Percentiles rank a stretch among this genome's conserved stretches.
Evolutionary conservation across 805 yeast genomes (phyloP).

Genomic region (Grigorovia yakushimaensis): DNA sequence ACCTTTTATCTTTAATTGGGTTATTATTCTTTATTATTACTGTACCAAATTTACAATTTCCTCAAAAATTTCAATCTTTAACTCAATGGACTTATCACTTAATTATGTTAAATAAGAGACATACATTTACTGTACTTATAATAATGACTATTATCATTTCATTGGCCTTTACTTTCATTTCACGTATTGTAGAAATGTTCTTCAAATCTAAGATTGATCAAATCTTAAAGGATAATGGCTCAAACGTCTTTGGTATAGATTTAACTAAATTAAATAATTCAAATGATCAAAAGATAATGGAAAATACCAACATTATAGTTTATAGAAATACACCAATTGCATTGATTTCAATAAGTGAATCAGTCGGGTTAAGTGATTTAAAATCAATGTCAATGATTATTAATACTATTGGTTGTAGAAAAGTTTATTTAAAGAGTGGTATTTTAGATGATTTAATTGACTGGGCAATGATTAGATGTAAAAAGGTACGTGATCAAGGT

Average conservation of each 20-base stretch:
- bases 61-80: conserved; percentile 13
- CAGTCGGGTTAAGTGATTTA: conserved; percentile 34
- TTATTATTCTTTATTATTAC: conserved; percentile 14
- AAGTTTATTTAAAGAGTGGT: conserved; percentile 57
- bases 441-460: conserved; percentile 53
- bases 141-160: conserved; percentile 31
- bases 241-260: conserved; percentile 5
- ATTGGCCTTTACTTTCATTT: conserved; percentile 32
- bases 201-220: conserved; percentile 34
- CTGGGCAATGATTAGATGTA: conserved; percentile 46
- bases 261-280: conserved; percentile 32
- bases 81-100: conserved; percentile 18
- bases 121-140: conserved; percentile 30
- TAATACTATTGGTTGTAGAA: conserved; percentile 52
- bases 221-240: conserved; percentile 30
- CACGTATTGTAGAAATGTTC: conserved; percentile 38
- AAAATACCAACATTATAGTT: conserved; percentile 44
- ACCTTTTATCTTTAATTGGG: conserved; percentile 26
- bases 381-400: conserved; percentile 42
- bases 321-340: conserved; percentile 72
- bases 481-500: conserved; percentile 30
- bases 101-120: conserved; percentile 19
- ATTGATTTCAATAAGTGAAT: conserved; percentile 37
- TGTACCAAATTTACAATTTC: conserved; percentile 14
- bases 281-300: conserved; percentile 20